Percentiles rank a stretch among this genome's conserved stretches.
These are phyloP conservation scores for Quercus phellos DNA, from an alignment of 331 rosid genomes.

Conservation along the genomic window DNA sequence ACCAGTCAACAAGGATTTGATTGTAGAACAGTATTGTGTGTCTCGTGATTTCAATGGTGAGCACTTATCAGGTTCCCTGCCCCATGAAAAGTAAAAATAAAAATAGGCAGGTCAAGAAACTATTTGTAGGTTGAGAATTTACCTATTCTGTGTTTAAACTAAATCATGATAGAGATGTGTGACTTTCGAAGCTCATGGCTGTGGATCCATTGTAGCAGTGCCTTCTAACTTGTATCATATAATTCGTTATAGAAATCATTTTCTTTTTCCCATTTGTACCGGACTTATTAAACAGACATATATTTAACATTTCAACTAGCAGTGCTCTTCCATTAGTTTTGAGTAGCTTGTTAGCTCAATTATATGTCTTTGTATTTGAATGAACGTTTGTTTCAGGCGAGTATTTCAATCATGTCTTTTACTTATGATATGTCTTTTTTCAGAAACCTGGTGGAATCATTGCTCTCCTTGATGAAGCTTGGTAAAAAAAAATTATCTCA, in stretches of 20 bases:
- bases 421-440: constrained; percentile 8
- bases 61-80: background rate
- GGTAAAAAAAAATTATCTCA: constrained; percentile 47
- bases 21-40: background rate
- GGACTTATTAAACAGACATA: background rate
- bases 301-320: background rate
- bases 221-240: background rate
- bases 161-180: background rate
- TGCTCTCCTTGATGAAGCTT: constrained; percentile 99
- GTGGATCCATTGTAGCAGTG: background rate
- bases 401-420: constrained; percentile 9
- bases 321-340: constrained; percentile 8
- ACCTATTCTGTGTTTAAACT: background rate
- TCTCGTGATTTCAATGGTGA: background rate
- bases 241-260: background rate
- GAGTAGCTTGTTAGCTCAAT: constrained; percentile 6
- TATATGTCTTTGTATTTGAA: constrained; percentile 5
- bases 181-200: background rate
- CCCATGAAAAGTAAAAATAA: background rate
- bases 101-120: background rate
- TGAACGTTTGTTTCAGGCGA: constrained; percentile 1
- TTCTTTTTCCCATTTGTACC: background rate
- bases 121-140: background rate
- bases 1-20: background rate
- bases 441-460: constrained; percentile 99